These are phyloP conservation scores for Aspergillus terreus DNA, from an alignment of 2,329 filamentous ascomycete species.

Conservation along the genomic window DNA sequence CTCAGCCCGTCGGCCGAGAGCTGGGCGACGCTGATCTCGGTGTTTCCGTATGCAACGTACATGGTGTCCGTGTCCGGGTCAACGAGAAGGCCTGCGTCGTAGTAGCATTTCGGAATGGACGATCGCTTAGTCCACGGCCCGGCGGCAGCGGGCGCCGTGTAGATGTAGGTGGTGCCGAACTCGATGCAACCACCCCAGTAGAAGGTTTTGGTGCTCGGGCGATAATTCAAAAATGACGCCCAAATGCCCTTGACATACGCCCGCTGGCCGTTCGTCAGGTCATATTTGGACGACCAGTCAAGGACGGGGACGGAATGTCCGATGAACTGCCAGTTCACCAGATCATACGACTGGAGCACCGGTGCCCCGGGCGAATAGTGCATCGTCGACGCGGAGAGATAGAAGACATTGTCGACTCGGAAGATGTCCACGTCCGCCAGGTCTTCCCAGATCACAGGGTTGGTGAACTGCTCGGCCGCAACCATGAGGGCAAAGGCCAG, in stretches of 20 bases:
- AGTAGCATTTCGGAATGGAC: conserved; percentile 49
- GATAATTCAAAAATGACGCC: conserved; percentile 54
- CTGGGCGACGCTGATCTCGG: conserved; percentile 49
- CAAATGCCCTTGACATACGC: conserved; percentile 55
- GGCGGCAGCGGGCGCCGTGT: conserved; percentile 42
- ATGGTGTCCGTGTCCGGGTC: conserved; percentile 55
- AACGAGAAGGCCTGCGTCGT: conserved; percentile 56
- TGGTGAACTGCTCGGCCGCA: conserved; percentile 28
- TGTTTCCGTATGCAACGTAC: conserved; percentile 55
- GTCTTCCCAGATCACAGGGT: conserved; percentile 56
- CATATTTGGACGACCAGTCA: conserved; percentile 48
- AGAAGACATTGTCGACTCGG: conserved; percentile 49
- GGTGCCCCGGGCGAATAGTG: conserved; percentile 57
- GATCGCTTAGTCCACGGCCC: conserved; percentile 44
- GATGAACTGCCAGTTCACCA: conserved; percentile 50
- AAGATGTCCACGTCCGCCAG: conserved; percentile 55
- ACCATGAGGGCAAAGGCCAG: no score
- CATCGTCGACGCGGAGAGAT: conserved; percentile 56
- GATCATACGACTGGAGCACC: conserved; percentile 53
- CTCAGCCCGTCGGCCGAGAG: conserved; percentile 48
- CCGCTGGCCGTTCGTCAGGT: conserved; percentile 40
- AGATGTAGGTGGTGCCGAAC: conserved; percentile 51
- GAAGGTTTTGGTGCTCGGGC: conserved; percentile 46
- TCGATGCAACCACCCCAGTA: conserved; percentile 59
- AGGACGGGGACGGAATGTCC: conserved; percentile 46